These are phyloP conservation scores for Pyricularia grisea DNA, from an alignment of 2,329 filamentous ascomycete species.

Conservation along the genomic window DNA sequence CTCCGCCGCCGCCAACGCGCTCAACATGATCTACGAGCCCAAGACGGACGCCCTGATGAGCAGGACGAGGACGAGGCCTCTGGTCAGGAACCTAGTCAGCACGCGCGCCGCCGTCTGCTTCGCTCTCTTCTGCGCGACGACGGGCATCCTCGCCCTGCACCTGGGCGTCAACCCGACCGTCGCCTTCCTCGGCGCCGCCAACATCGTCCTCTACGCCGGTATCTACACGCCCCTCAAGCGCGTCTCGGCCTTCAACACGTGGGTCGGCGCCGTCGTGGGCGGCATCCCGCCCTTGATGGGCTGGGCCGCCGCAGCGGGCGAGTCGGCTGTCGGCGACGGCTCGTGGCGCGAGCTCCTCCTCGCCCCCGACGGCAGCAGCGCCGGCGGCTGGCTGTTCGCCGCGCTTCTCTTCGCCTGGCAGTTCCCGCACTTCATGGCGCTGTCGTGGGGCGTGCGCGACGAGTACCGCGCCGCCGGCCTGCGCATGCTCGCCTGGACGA, in stretches of 20 bases:
- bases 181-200: conserved; percentile 71
- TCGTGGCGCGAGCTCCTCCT: conserved; percentile 63
- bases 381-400: conserved; percentile 84
- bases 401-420: conserved; percentile 89
- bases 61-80: conserved; percentile 80
- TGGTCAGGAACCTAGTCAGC: conserved; percentile 74
- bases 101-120: conserved; percentile 66
- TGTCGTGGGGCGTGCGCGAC: conserved; percentile 79
- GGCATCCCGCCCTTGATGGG: conserved; percentile 96
- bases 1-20: conserved; percentile 81
- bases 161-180: conserved; percentile 92
- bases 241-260: conserved; percentile 80
- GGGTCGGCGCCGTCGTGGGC: conserved; percentile 87
- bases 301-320: conserved; percentile 89
- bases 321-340: conserved; percentile 67
- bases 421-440: conserved; percentile 94
- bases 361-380: conserved; percentile 46
- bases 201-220: conserved; percentile 84
- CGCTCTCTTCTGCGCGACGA: conserved; percentile 60
- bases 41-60: conserved; percentile 87
- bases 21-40: conserved; percentile 97
- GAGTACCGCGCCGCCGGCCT: conserved; percentile 71
- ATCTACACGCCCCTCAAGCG: conserved; percentile 91
- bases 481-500: conserved; percentile 75
- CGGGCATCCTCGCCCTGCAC: conserved; percentile 67